Conservation (phyloP, 2,329 filamentous ascomycete genomes). For the Tolypocladium guangdongense region DNA sequence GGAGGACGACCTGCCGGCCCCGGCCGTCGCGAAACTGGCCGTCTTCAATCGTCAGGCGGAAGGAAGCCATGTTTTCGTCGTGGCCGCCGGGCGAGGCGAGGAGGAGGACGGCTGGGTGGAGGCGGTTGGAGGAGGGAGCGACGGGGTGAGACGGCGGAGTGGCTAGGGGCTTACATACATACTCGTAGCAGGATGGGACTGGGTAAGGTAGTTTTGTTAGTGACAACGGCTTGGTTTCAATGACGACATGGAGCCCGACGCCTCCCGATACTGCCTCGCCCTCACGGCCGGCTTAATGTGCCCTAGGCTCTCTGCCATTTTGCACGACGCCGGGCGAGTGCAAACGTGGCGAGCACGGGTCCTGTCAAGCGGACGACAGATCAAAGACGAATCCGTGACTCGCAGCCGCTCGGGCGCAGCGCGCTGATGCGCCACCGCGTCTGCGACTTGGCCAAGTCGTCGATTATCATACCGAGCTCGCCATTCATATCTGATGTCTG, state of each 20-base stretch:
- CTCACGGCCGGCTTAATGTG: neutral
- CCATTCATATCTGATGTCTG: too few relatives aligned
- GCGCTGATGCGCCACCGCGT: too few relatives aligned
- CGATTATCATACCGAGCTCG: neutral
- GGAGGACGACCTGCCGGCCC: constrained; percentile 75
- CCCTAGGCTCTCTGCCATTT: neutral
- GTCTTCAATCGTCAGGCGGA: constrained; percentile 76
- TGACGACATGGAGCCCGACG: neutral
- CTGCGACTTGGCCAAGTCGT: neutral
- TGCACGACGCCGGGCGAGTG: neutral
- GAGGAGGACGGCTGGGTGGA: neutral
- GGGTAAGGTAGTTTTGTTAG: neutral
- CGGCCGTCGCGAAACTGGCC: constrained; percentile 71
- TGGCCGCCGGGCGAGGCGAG: neutral
- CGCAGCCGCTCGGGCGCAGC: too few relatives aligned
- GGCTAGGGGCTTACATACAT: too few relatives aligned
- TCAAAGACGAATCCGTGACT: neutral
- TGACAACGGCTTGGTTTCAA: neutral
- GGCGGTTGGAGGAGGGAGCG: neutral
- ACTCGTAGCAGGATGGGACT: neutral
- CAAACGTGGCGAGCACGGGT: neutral
- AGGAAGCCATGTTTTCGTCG: constrained; percentile 50
- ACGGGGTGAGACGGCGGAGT: neutral
- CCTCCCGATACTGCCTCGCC: too few relatives aligned
- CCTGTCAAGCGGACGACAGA: neutral